Evolutionary conservation across 345 rosid genomes (phyloP), one percentile per base, ranked within the genome.

Genomic region (Litchi chinensis): DNA sequence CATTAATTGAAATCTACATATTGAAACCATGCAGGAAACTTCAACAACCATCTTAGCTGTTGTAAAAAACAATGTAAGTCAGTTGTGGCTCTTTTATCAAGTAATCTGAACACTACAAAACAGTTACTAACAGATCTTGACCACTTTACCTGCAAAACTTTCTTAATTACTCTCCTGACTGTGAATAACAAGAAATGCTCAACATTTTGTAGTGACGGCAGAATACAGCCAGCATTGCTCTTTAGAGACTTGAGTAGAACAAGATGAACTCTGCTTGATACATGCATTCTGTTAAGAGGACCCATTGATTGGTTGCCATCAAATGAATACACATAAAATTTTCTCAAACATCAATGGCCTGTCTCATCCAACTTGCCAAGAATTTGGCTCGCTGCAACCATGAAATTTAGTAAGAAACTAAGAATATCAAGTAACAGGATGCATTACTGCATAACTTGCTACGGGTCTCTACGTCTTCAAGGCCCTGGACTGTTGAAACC

Each of bases 401-500:
- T 50, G 56, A 50, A 50, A 50, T 13, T 12, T 3, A 50, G 56
- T 16, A 50, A 50, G 16, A 50, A 50, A 50, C 18, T 16, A 50
- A 50, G 16, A 50, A 50, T 50, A 50, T 50, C 56, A 50, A 13
- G 16, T 5, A 50, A 50, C 19, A 12, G 16, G 56, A 13, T 50
- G 56, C 56, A 50, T 50, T 50, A 13, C 15, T 50, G 56, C 56
- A 50, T 4, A 13, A 50, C 56, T 50, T 50, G 16, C 56, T 11
- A 50, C 1, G 56, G 15, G 56, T 50, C 15, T 50, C 59, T 10
- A 60, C 22, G 21, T 22, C 26, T 60, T 60, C 28, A n/a, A 60
- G 65, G 65, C 65, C 65, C 24, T 60, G 24, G 65, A 22, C 65
- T 60, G 65, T 28, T 60, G 65, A 60, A 60, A 60, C 65, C 26